A percentile compares a stretch with the other conserved stretches of the same genome.
Conservation (phyloP, 2,329 filamentous ascomycete genomes). For the Beauveria scarabaeidicola region DNA sequence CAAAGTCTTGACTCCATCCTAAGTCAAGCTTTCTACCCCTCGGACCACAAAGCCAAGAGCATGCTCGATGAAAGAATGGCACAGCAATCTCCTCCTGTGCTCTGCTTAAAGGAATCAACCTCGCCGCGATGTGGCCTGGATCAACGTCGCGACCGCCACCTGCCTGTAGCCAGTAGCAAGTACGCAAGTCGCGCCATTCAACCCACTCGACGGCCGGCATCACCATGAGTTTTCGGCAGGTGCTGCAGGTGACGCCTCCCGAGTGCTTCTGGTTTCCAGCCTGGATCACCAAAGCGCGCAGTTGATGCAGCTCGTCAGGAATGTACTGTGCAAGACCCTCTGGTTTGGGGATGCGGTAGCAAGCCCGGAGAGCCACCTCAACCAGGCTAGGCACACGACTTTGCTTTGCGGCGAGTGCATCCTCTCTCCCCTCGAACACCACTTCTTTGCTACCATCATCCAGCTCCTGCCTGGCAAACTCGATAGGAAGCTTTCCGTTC, state of each 20-base stretch:
- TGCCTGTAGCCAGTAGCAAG: slow-evolving; percentile 13
- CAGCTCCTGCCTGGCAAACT: slow-evolving; percentile 12
- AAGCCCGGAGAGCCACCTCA: slow-evolving; percentile 40
- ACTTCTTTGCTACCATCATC: neutral
- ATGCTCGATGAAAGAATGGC: slow-evolving; percentile 40
- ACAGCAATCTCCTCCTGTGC: slow-evolving; percentile 29
- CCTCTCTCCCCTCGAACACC: slow-evolving; percentile 8
- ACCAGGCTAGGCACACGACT: slow-evolving; percentile 40
- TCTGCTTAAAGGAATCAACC: slow-evolving; percentile 20
- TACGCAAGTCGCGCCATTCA: slow-evolving; percentile 47
- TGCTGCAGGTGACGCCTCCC: slow-evolving; percentile 43
- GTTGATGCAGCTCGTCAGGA: slow-evolving; percentile 31
- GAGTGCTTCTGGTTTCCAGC: slow-evolving; percentile 33
- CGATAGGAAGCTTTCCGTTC: slow-evolving; percentile 12
- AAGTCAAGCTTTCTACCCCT: slow-evolving; percentile 21
- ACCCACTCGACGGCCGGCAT: slow-evolving; percentile 51
- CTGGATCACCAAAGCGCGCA: slow-evolving; percentile 32
- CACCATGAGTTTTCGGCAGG: slow-evolving; percentile 40
- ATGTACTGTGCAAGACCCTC: slow-evolving; percentile 35
- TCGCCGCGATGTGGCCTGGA: slow-evolving; percentile 12
- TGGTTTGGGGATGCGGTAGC: slow-evolving; percentile 34
- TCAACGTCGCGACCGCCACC: slow-evolving; percentile 1
- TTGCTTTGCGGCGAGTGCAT: slow-evolving; percentile 11
- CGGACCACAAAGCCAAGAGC: slow-evolving; percentile 42
- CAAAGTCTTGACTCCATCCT: slow-evolving; percentile 8